Conservation (phyloP, 2,329 filamentous ascomycete genomes). For the Pseudogymnoascus sp. region DNA sequence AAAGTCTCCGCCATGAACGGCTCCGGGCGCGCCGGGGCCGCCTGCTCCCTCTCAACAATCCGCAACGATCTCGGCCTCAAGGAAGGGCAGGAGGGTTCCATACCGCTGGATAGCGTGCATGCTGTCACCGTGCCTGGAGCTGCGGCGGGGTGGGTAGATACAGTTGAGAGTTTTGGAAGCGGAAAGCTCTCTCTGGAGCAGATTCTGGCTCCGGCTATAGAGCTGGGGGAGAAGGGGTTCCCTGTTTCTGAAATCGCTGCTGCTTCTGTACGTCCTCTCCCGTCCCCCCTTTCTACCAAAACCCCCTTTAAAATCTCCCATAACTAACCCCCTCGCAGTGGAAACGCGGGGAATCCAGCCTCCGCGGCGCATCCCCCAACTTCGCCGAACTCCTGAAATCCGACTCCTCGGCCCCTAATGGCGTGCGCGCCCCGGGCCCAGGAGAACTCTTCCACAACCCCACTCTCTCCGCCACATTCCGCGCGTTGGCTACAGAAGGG, state of each 20-base stretch:
- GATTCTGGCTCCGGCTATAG: slow-evolving; percentile 74
- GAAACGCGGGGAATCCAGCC: too few species aligned
- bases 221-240: slow-evolving; percentile 79
- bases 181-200: slow-evolving; percentile 70
- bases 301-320: too few species aligned
- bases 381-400: too few species aligned
- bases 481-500: too few species aligned
- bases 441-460: too few species aligned
- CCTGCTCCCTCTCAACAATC: slow-evolving; percentile 61
- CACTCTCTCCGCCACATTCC: too few species aligned
- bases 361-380: too few species aligned
- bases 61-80: slow-evolving; percentile 60
- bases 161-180: slow-evolving; percentile 80
- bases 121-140: slow-evolving; percentile 84
- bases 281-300: too few species aligned
- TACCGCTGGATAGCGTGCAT: slow-evolving; percentile 70
- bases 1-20: slow-evolving; percentile 84
- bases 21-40: slow-evolving; percentile 71
- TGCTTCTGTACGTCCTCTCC: too few species aligned
- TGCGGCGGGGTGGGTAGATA: slow-evolving; percentile 87
- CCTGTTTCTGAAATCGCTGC: slow-evolving; percentile 67
- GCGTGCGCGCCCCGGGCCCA: too few species aligned
- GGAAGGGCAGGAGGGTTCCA: slow-evolving; percentile 46
- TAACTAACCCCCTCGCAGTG: too few species aligned
- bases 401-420: too few species aligned